A percentile compares a stretch with the other conserved stretches of the same genome.
Conservation (phyloP, 1,284 basidiomycete species). For the Austropuccinia psidii region DNA sequence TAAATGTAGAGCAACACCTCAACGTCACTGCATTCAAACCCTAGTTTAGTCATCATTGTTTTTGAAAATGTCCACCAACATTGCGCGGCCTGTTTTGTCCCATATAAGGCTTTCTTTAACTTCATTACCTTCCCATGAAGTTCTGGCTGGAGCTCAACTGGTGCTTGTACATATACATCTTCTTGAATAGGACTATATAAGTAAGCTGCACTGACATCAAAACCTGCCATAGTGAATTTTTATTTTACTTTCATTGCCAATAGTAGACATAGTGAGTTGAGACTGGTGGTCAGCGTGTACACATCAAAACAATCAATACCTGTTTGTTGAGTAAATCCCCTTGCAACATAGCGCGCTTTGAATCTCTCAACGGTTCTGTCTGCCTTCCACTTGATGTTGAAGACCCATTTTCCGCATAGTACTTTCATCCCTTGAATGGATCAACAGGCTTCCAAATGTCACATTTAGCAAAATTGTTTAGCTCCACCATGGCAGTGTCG, state of each 20-base stretch:
- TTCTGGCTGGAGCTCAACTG: background rate
- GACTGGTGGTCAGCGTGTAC: background rate
- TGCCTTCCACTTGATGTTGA: background rate
- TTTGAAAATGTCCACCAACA: constrained; percentile 22
- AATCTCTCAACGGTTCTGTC: background rate
- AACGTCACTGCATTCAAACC: background rate
- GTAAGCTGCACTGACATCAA: constrained; percentile 14
- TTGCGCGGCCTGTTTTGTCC: background rate
- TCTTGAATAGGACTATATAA: background rate
- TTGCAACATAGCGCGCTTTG: background rate
- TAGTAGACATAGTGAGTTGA: background rate
- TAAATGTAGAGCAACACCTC: background rate
- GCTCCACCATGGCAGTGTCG: background rate
- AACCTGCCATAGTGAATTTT: background rate
- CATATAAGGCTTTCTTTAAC: constrained; percentile 17
- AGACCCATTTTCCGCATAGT: background rate
- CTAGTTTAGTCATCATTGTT: background rate
- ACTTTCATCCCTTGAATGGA: background rate
- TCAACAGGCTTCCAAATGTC: background rate
- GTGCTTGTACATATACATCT: background rate
- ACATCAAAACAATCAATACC: background rate
- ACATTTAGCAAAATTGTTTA: background rate
- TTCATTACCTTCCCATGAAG: background rate
- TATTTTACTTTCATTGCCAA: background rate
- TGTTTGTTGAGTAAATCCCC: background rate